Conservation (phyloP, 2,329 filamentous ascomycete species). For the Colletotrichum aenigma region DNA sequence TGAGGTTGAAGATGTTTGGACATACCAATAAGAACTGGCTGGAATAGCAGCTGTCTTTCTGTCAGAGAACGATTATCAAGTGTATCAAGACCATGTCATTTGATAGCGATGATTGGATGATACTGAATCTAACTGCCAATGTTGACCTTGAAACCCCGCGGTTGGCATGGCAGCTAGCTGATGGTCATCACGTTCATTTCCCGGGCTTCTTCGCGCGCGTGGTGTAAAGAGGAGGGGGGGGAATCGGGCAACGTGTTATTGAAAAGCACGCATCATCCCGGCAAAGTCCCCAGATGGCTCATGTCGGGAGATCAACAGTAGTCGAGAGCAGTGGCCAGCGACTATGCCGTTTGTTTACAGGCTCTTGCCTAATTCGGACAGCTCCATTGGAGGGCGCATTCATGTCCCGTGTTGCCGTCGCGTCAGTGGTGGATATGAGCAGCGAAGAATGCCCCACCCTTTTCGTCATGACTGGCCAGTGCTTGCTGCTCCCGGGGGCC, state of each 20-base stretch:
- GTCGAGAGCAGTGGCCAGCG: neutral
- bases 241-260: neutral
- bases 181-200: neutral
- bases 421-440: neutral
- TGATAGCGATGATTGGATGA: neutral
- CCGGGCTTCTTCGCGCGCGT: neutral
- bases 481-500: neutral
- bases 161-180: slow-evolving; percentile 12
- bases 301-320: slow-evolving; percentile 1
- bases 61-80: neutral
- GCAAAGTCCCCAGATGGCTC: neutral
- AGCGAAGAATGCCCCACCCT: neutral
- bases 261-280: neutral
- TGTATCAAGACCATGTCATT: neutral
- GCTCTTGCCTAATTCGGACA: slow-evolving; percentile 10
- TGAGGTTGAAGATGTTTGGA: neutral
- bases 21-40: neutral
- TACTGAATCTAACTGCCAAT: neutral
- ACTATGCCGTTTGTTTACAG: slow-evolving; percentile 18
- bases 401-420: neutral
- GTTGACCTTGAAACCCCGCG: neutral
- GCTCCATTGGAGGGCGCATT: neutral
- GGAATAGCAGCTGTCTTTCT: neutral
- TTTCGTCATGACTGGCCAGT: neutral
- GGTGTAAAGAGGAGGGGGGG: neutral